Percentiles rank a stretch among this genome's conserved stretches.
Evolutionary conservation across 371 early-diverging fungal genomes (phyloP).

Genomic region (Lichtheimia ramosa): DNA sequence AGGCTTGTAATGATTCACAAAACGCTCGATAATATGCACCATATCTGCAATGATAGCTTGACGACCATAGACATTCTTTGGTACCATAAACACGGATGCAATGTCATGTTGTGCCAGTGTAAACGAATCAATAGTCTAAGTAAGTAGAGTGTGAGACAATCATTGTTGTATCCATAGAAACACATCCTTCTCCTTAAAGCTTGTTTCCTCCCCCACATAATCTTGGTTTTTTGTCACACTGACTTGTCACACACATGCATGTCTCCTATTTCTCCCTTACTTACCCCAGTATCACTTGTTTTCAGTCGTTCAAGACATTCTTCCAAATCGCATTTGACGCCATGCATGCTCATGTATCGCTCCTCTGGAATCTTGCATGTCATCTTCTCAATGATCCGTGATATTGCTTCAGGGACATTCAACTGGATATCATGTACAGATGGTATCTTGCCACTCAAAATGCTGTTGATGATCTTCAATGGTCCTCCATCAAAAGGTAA

Average conservation of each 20-base stretch:
- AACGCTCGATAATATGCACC: conserved; percentile 31
- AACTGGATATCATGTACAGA: conserved; percentile 45
- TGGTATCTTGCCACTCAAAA: conserved; percentile 47
- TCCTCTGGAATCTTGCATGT: conserved; percentile 60
- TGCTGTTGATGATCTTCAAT: conserved; percentile 55
- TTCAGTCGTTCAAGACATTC: conserved; percentile 41
- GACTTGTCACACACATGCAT: too few relatives aligned
- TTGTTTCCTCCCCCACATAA: too few relatives aligned
- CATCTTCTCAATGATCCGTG: conserved; percentile 56
- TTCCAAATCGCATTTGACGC: conserved; percentile 55
- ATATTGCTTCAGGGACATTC: conserved; percentile 50
- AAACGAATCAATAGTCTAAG: conserved; percentile 32
- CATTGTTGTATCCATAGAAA: too few relatives aligned
- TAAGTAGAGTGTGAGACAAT: too few relatives aligned
- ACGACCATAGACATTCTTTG: conserved; percentile 40
- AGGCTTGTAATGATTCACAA: conserved; percentile 20
- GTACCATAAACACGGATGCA: conserved; percentile 45
- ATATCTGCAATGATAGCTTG: conserved; percentile 33
- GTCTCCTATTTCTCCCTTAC: too few relatives aligned
- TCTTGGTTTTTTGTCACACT: too few relatives aligned
- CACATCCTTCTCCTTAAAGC: too few relatives aligned
- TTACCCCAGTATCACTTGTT: conserved; percentile 23
- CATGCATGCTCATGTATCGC: conserved; percentile 55
- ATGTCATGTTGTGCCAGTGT: conserved; percentile 43
- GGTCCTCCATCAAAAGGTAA: conserved; percentile 54